Conservation (phyloP, 1,284 basidiomycete species). For the Rhodotorula sp. region DNA sequence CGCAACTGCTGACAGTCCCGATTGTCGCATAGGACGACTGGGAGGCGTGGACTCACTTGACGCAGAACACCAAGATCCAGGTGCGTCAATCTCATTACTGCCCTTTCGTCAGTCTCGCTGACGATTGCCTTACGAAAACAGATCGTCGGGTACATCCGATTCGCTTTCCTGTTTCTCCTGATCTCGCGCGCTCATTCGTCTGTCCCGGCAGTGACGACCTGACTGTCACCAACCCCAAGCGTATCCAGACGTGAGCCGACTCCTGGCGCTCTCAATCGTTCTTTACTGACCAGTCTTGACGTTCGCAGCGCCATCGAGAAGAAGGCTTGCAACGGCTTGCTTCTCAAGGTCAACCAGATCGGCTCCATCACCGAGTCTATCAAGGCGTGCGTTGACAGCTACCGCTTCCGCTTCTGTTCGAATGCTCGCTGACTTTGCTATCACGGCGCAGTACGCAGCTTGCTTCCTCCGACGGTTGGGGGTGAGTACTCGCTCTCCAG, state of each 20-base stretch:
- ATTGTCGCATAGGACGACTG: conserved; percentile 49
- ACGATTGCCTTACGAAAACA: neutral
- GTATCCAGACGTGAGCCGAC: conserved; percentile 74
- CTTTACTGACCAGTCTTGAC: neutral
- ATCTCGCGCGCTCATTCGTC: neutral
- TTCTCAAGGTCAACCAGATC: conserved; percentile 99
- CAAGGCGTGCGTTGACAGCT: conserved; percentile 57
- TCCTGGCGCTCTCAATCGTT: neutral
- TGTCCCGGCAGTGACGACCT: conserved; percentile 70
- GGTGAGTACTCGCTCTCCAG: conserved; percentile 44
- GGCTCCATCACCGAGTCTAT: conserved; percentile 99
- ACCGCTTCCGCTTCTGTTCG: conserved; percentile 53
- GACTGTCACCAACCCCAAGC: conserved; percentile 95
- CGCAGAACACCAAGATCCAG: conserved; percentile 66
- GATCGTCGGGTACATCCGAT: neutral
- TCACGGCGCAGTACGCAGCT: conserved; percentile 66
- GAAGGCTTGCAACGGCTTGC: conserved; percentile 98
- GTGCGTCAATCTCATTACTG: conserved; percentile 17
- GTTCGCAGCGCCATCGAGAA: conserved; percentile 77
- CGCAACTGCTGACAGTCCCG: neutral
- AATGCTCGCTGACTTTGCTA: neutral
- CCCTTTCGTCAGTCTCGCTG: neutral
- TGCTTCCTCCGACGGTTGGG: conserved; percentile 94
- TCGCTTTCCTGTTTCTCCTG: neutral
- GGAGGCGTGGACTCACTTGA: conserved; percentile 96